Base-by-base conservation (phyloP, 2,329 filamentous ascomycete species). In the Trichophyton mentagrophytes region DNA sequence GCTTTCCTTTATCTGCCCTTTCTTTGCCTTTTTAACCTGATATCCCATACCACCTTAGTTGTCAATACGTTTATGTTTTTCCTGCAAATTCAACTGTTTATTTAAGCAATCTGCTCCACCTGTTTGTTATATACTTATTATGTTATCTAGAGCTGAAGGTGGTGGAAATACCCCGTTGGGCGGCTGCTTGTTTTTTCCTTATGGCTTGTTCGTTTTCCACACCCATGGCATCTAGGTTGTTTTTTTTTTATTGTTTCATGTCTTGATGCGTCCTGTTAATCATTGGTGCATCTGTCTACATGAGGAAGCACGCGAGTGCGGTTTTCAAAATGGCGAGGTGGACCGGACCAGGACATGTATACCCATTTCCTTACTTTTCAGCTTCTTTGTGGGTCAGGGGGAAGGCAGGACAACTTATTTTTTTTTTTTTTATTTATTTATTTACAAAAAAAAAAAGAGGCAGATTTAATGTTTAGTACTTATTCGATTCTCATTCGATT, bases 301-400 rank as follows among this genome's bases (percentile, higher is more conserved):
- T 55, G 27, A 36, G 51, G 51, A 55, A 55, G 51, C 51, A 55
- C 51, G 51, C 51, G 27, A 55, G 51, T 55, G 51, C 30, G 51
- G 51, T 55, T 55, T 53, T 55, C 51, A 55, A 55, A 55, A 55
- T 55, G 51, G 30, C 30, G 27, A 27, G 51, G 51, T 55, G 51
- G 30, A 36, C 5, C 25, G 51, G 51, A 55, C 30, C 15, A 33
- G 27, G 27, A 4, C 25, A 55, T 55, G 13, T 55, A 36, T 36
- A n/a, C 51, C 27, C 33, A 33, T 55, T 53, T 53, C 27, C n/a
- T 25, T 55, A 20, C 27, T 51, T 51, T 47, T 44, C 40, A 44
- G 46, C 22, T 55, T 38, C 51, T 55, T 55, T 55, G 51, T 55
- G 51, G 51, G 27, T 25, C 27, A n/a, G 51, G 9, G 20, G 9